Evolutionary conservation across 345 rosid species (phyloP).

Genomic region (Syzygium jambos): DNA sequence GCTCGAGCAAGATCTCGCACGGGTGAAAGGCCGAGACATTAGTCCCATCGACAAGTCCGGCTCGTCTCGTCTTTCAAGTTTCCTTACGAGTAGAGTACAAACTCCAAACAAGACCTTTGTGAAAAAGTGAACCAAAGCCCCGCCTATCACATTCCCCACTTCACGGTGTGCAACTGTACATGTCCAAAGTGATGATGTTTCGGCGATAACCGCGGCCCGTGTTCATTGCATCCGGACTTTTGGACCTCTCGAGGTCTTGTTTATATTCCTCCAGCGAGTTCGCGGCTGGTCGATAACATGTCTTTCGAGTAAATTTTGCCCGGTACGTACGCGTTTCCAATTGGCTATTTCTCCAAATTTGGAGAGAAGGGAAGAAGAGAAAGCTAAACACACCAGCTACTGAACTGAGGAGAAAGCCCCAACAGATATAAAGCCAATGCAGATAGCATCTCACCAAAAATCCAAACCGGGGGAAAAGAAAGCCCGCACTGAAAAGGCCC

Average conservation of each 20-base stretch:
- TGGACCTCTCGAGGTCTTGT: background rate
- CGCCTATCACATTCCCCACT: no score
- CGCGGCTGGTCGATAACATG: no score
- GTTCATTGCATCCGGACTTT: background rate
- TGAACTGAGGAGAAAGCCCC: no score
- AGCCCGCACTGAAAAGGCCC: background rate
- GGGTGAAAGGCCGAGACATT: background rate
- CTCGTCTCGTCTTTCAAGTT: background rate
- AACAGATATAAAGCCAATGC: accelerated
- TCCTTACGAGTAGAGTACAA: no score
- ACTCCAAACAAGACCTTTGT: no score
- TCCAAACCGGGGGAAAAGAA: background rate
- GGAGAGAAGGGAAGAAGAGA: no score
- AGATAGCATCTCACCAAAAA: background rate
- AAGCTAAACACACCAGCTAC: no score
- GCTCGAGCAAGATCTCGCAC: background rate
- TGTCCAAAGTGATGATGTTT: background rate
- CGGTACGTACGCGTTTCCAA: background rate
- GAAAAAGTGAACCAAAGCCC: no score
- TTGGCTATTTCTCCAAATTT: no score
- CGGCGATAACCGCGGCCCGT: background rate
- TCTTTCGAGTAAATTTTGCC: background rate
- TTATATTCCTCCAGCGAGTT: no score
- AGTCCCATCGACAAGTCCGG: background rate
- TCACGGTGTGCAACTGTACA: no score